Conservation (phyloP, 306 rosid genomes). For the Vigna mungo region DNA sequence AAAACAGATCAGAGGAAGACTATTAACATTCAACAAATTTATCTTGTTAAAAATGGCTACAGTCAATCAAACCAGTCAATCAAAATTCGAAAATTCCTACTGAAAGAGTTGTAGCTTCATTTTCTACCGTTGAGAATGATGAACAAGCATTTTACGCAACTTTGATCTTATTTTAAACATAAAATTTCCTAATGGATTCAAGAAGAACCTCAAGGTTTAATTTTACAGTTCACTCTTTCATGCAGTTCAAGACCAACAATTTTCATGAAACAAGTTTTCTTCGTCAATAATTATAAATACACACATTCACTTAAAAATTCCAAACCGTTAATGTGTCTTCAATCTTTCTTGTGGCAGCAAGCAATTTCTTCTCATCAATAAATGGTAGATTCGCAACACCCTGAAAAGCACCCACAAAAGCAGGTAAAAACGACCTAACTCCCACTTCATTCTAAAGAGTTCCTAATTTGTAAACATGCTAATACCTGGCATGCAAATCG, state of each 20-base stretch:
- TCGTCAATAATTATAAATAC: neutral
- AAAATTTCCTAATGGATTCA: neutral
- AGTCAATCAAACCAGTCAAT: no score
- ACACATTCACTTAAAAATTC: neutral
- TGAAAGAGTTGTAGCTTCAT: constrained; percentile 25
- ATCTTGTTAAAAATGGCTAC: constrained; percentile 19
- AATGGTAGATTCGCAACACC: constrained; percentile 89
- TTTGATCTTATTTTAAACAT: constrained; percentile 25
- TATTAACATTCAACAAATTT: constrained; percentile 4
- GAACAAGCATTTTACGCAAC: constrained; percentile 35
- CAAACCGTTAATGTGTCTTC: constrained; percentile 79
- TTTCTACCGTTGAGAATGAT: constrained; percentile 12
- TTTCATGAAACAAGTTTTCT: constrained; percentile 4
- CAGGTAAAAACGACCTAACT: constrained; percentile 4
- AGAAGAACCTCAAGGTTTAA: constrained; percentile 18
- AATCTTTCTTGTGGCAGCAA: constrained; percentile 67
- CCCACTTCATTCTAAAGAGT: constrained; percentile 35
- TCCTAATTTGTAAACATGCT: neutral
- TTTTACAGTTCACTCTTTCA: constrained; percentile 27
- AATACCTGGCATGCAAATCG: constrained; percentile 89
- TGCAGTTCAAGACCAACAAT: constrained; percentile 31
- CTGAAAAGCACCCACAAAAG: constrained; percentile 47
- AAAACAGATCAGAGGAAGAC: constrained; percentile 25
- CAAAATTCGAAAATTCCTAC: constrained; percentile 35
- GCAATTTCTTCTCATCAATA: constrained; percentile 76